Evolutionary conservation across 345 rosid species (phyloP).

Genomic region (Dovyalis caffra): DNA sequence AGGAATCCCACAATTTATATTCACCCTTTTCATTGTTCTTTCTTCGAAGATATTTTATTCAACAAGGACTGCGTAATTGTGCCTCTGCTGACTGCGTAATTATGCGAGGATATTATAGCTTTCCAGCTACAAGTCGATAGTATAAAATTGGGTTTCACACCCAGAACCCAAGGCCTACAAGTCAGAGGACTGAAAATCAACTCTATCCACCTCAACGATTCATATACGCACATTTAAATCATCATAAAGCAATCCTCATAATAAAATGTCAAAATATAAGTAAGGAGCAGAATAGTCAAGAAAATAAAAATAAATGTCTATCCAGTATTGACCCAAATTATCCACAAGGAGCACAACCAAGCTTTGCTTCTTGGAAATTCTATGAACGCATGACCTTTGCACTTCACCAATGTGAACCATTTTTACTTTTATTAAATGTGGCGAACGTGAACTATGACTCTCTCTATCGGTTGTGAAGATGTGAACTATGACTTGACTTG

Average conservation of each 20-base stretch:
- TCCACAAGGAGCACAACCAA: neutral
- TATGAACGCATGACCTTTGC: neutral
- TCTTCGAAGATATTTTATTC: too few species aligned
- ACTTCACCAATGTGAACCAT: conserved; percentile 1
- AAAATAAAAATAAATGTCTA: neutral
- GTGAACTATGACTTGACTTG: neutral
- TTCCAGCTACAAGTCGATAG: neutral
- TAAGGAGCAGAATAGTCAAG: neutral
- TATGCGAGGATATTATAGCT: too few species aligned
- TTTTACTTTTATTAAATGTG: neutral
- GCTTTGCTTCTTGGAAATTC: neutral
- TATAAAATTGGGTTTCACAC: neutral
- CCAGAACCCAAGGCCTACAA: neutral
- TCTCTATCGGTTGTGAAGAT: too few species aligned
- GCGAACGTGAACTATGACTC: neutral
- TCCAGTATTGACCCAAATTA: neutral
- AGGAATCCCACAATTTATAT: neutral
- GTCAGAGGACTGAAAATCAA: neutral
- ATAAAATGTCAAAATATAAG: neutral
- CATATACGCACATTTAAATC: too few species aligned
- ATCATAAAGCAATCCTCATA: neutral
- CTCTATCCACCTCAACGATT: neutral
- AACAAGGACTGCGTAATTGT: too few species aligned
- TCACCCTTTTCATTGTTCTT: too few species aligned
- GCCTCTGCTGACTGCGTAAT: neutral